A percentile compares a stretch with the other conserved stretches of the same genome.
Evolutionary conservation across 23 red algal species (phyloP).

Genomic region (Gracilaria domingensis): DNA sequence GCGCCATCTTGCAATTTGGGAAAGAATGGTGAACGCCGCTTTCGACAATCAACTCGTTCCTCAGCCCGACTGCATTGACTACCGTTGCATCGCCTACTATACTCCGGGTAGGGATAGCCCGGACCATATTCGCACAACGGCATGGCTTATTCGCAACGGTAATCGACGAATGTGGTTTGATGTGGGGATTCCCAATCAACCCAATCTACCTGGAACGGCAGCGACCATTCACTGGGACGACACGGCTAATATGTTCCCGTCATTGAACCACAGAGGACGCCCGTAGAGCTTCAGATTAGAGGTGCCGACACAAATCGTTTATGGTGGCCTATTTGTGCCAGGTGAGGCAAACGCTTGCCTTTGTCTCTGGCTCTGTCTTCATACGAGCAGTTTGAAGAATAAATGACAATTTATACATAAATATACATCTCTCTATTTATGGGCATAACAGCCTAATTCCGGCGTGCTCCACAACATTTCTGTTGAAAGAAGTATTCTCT

Average conservation of each 20-base stretch:
- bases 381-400: too few relatives aligned
- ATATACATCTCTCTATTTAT: too few relatives aligned
- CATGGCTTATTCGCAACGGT: not conserved
- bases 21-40: constrained; percentile 13
- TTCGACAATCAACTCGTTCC: constrained; percentile 11
- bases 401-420: too few relatives aligned
- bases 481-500: too few relatives aligned
- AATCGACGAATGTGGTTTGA: not conserved
- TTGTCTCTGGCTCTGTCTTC: too few relatives aligned
- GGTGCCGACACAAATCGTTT: too few relatives aligned
- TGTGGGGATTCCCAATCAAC: constrained; percentile 4
- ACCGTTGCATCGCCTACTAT: constrained; percentile 9
- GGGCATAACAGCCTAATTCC: too few relatives aligned
- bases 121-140: not conserved
- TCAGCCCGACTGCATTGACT: not conserved
- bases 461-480: too few relatives aligned
- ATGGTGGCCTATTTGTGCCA: too few relatives aligned
- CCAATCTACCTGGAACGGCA: not conserved
- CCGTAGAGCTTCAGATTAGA: not conserved
- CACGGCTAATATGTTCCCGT: constrained; percentile 8
- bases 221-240: not conserved
- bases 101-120: not conserved
- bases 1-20: constrained; percentile 3
- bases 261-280: constrained; percentile 9
- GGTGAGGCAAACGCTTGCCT: too few relatives aligned